Percentiles rank a stretch among this genome's conserved stretches.
Conservation (phyloP, 805 yeast species). For the Nakazawaea populi region DNA sequence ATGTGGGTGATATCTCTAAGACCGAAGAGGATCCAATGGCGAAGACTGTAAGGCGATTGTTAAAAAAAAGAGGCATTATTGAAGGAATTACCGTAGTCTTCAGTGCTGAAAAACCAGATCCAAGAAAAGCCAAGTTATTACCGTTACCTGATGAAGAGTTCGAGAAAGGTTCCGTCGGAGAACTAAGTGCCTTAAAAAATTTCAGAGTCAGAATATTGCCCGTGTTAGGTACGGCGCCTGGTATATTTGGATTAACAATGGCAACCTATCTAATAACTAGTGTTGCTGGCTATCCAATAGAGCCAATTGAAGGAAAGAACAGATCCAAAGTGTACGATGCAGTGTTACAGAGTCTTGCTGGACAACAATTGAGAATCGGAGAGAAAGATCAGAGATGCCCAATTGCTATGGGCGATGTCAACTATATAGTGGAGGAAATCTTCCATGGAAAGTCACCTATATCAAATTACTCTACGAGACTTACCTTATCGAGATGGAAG, state of each 20-base stretch:
- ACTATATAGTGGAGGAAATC: constrained; percentile 84
- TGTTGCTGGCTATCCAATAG: constrained; percentile 84
- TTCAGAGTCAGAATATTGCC: constrained; percentile 94
- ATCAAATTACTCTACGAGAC: constrained; percentile 73
- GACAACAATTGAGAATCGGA: constrained; percentile 79
- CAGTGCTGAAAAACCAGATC: constrained; percentile 95
- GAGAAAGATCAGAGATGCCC: constrained; percentile 72
- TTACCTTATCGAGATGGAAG: constrained; percentile 83
- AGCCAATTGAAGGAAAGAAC: constrained; percentile 86
- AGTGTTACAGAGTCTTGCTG: constrained; percentile 75
- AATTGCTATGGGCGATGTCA: constrained; percentile 63
- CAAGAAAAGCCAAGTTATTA: constrained; percentile 80
- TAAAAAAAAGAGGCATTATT: constrained; percentile 72
- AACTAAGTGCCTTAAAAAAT: constrained; percentile 79
- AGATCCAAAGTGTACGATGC: constrained; percentile 82
- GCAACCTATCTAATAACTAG: constrained; percentile 78
- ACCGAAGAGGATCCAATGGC: constrained; percentile 95
- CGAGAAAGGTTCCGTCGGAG: constrained; percentile 77
- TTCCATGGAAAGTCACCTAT: constrained; percentile 90
- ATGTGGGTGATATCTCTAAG: constrained; percentile 79
- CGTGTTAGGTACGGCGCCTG: constrained; percentile 95
- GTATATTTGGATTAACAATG: constrained; percentile 86
- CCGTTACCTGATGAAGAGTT: constrained; percentile 82
- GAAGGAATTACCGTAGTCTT: constrained; percentile 82
- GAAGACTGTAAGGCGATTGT: constrained; percentile 76